These are phyloP conservation scores for Craspedostauros australis DNA, from an alignment of 108 stramenopile species.

Conservation along the genomic window DNA sequence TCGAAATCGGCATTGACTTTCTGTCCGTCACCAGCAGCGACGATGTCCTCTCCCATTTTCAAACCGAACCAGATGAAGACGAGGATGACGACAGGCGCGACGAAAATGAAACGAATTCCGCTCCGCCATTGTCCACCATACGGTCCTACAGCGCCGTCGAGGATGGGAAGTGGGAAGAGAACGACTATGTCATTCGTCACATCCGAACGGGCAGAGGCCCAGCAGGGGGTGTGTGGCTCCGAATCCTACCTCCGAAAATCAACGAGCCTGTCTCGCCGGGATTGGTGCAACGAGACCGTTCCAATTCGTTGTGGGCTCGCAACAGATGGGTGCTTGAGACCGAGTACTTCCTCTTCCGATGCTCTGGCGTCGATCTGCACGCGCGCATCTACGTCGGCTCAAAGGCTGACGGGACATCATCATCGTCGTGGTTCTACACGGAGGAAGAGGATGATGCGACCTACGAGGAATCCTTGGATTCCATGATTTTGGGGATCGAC, in stretches of 20 bases:
- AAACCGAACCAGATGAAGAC: conserved; percentile 21
- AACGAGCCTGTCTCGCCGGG: background rate
- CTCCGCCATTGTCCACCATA: background rate
- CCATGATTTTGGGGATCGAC: conserved; percentile 59
- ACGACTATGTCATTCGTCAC: conserved; percentile 48
- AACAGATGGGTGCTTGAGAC: conserved; percentile 31
- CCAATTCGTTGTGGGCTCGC: conserved; percentile 62
- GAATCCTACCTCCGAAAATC: conserved; percentile 23
- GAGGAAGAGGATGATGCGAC: conserved; percentile 25
- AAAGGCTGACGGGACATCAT: conserved; percentile 8
- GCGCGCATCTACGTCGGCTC: conserved; percentile 54
- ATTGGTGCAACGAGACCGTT: no score
- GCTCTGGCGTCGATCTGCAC: conserved; percentile 69
- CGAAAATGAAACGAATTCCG: conserved; percentile 4
- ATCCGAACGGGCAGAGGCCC: conserved; percentile 75
- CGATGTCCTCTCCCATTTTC: conserved; percentile 58
- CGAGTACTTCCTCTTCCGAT: conserved; percentile 47
- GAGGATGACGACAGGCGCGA: conserved; percentile 1
- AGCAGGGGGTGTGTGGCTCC: conserved; percentile 61
- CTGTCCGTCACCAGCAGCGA: conserved; percentile 63
- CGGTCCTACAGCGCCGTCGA: background rate
- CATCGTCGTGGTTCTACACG: conserved; percentile 20
- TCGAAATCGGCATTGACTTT: conserved; percentile 68
- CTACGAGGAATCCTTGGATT: conserved; percentile 59
- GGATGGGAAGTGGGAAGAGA: conserved; percentile 13